Evolutionary conservation across 257 asterid species (phyloP), one percentile per base, ranked within the genome.

Genomic region (Euphrasia confusa): DNA sequence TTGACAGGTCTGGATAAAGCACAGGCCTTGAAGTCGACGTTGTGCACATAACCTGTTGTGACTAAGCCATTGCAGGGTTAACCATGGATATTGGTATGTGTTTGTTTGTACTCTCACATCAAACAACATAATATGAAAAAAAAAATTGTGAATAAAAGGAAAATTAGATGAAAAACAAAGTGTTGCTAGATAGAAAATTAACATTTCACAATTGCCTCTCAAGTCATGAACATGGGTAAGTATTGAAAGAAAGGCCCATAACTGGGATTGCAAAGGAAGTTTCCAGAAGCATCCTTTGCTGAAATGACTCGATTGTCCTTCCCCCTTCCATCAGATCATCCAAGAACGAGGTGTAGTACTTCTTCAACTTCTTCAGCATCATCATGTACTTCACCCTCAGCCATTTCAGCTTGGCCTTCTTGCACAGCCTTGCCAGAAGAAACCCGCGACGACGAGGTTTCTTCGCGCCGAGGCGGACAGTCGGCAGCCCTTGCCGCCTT

Each of bases 211-310:
- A 26, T 27, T 50, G 52, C 71, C 65, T 60, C 40, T 35, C 40
- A 35, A 35, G 10, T n/a, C n/a, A n/a, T 7, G 40, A 35, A 35
- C 10, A 35, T 6, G 40, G 40, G 40, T 35, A 7, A 9, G 61
- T 57, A 44, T 55, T 71, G 57, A 87, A 77, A 3, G 84, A 54
- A 3, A 87, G 72, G 3, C 95, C 94, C 95, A 87, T 74, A 2
- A 83, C 96, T 0, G 97, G 95, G 56, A 90, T 68, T 0, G 93
- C 90, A 7, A 85, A 83, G 3, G 95, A 88, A 24, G 89, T 74
- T 62, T 87, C 96, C 32, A 83, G 56, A n/a, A 83, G 54, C 50
- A 87, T 12, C 37, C 87, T 76, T 60, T 85, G 95, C 0, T 83
- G 95, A 67, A 74, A 83, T 1, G 90, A 53, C 54, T 83, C 82